Percentiles rank a stretch among this genome's conserved stretches.
These are phyloP conservation scores for Cyathus striatus DNA, from an alignment of 768 basidiomycete genomes.

Conservation along the genomic window DNA sequence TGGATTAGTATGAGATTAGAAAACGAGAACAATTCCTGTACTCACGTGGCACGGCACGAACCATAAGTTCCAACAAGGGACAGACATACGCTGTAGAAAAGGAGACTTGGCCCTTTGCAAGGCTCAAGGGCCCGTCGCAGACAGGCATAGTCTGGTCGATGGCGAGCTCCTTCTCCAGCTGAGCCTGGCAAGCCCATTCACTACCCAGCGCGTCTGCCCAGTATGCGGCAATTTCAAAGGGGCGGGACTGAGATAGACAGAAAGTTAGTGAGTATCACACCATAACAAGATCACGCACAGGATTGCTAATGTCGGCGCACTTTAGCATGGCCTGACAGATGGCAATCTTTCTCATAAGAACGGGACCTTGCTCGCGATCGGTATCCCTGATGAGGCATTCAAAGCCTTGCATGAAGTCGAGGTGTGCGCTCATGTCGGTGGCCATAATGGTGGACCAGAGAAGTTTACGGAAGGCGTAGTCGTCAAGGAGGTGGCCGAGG, in stretches of 20 bases:
- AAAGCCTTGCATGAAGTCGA: constrained; percentile 74
- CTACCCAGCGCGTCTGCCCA: constrained; percentile 88
- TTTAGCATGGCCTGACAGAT: constrained; percentile 92
- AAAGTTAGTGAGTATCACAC: constrained; percentile 4
- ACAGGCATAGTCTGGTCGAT: constrained; percentile 59
- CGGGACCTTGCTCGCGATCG: constrained; percentile 31
- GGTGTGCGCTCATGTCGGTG: constrained; percentile 93
- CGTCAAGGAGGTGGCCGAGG: constrained; percentile 62
- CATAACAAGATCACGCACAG: constrained; percentile 49
- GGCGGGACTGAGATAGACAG: constrained; percentile 62
- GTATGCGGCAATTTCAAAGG: constrained; percentile 84
- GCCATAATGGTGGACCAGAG: constrained; percentile 82
- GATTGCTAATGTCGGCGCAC: constrained; percentile 98
- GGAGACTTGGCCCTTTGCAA: constrained; percentile 81
- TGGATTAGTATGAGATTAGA: too few species aligned
- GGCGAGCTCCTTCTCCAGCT: constrained; percentile 75
- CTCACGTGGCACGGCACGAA: constrained; percentile 70
- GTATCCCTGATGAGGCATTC: constrained; percentile 37
- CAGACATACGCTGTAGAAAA: constrained; percentile 82
- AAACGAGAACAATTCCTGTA: too few species aligned
- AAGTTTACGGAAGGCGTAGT: constrained; percentile 58
- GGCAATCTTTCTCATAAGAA: constrained; percentile 54
- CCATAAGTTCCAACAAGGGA: constrained; percentile 77
- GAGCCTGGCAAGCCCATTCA: constrained; percentile 90
- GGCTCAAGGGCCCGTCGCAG: constrained; percentile 43